A percentile compares a stretch with the other conserved stretches of the same genome.
Conservation (phyloP, 2,329 filamentous ascomycete species). For the Incumbomyces lentus region DNA sequence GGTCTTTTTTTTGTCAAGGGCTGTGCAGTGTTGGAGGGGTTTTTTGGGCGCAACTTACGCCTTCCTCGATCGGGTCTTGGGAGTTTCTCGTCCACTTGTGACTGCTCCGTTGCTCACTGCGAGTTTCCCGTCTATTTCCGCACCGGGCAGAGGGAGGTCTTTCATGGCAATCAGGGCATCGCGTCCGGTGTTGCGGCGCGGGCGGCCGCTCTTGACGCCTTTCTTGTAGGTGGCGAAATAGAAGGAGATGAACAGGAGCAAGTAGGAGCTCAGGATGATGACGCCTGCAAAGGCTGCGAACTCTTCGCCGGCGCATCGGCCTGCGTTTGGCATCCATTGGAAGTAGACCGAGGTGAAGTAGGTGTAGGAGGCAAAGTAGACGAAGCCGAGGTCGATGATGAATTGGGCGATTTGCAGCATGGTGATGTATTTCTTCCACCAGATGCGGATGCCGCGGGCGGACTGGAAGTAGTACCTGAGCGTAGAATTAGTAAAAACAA, state of each 20-base stretch:
- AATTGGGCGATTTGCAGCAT: conserved; percentile 96
- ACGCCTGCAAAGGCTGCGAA: conserved; percentile 92
- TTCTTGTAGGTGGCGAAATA: conserved; percentile 92
- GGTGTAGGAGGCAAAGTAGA: conserved; percentile 98
- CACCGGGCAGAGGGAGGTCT: conserved; percentile 50
- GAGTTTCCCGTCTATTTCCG: conserved; percentile 11
- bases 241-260: conserved; percentile 97
- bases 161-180: conserved; percentile 80
- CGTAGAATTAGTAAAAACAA: conserved; percentile 43
- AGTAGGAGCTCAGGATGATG: conserved; percentile 83
- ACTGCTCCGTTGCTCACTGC: conserved; percentile 25
- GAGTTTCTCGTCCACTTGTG: conserved; percentile 32
- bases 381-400: conserved; percentile 91
- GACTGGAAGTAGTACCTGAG: conserved; percentile 99
- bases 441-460: conserved; percentile 86
- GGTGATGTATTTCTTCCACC: conserved; percentile 99
- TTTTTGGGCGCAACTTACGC: conserved; percentile 31
- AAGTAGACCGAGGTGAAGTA: conserved; percentile 94
- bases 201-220: conserved; percentile 38
- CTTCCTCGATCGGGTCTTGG: conserved; percentile 38
- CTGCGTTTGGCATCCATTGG: conserved; percentile 68
- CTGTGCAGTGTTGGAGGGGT: no score
- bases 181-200: conserved; percentile 55
- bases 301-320: conserved; percentile 87
- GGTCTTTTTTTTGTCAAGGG: no score